Evolutionary conservation across 1,139 yeast genomes (phyloP), one percentile per base, ranked within the genome.

Genomic region (Magnusiomyces tetraspermus): DNA sequence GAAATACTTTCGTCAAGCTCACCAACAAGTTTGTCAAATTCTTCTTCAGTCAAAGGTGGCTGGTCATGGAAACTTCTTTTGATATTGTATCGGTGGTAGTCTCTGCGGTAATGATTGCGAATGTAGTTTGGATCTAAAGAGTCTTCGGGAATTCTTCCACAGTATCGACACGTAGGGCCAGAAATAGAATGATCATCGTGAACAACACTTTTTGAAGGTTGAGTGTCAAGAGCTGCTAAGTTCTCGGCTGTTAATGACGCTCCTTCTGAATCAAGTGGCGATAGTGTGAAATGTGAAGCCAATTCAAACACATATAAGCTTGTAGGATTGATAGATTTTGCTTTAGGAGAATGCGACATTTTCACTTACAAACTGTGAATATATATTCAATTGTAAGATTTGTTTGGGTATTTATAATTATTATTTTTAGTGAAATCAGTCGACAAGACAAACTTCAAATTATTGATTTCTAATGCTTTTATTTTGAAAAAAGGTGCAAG

Each of bases 61-160:
- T 77, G 69, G 1, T 76, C 76, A 41, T 71, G 69, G 46, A 77
- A 61, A 26, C 71, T 67, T 57, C 92, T 71, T 63, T 80, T 82
- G 53, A 80, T 61, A 63, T 86, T 86, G 62, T 75, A 76, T 48
- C 80, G 72, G 61, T 83, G 83, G 38, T 76, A 73, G 60, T 83
- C 88, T 0, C 82, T 73, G 59, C 77, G 80, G 68, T 77, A 82
- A 61, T 82, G 85, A n/a, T 67, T 68, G 48, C 73, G 72, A 41
- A 67, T 66, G 24, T 51, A 51, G 33, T 51, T 45, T 4, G 50
- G 28, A 19, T 49, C 46, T 4, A 33, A 50, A 1, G 50, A 31
- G 19, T 45, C 48, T 13, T 48, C 37, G 10, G 54, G 44, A 36
- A 54, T 51, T 26, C 38, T 23, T 8, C 56, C 56, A 38, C 56